Evolutionary conservation across 352 stramenopile species (phyloP).

Genomic region (Phytopythium vexans): DNA sequence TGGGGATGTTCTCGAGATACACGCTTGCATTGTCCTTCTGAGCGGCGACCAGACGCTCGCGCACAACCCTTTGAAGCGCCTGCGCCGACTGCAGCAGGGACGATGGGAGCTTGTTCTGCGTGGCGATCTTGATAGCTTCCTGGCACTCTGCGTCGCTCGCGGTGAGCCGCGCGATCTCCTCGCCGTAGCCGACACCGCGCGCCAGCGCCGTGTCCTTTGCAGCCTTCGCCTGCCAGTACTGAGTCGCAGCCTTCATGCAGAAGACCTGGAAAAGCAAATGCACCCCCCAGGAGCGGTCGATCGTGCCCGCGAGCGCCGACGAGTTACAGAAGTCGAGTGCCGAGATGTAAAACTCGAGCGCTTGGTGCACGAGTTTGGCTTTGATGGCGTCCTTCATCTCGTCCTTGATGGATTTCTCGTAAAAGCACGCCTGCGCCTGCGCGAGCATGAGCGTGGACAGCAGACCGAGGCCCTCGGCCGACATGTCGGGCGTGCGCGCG

Average conservation of each 20-base stretch:
- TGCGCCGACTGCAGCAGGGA: conserved; percentile 53
- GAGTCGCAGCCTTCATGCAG: conserved; percentile 68
- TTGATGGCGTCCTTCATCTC: conserved; percentile 81
- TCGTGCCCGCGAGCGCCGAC: conserved; percentile 34
- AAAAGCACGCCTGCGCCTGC: conserved; percentile 89
- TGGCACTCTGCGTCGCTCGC: conserved; percentile 49
- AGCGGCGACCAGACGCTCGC: conserved; percentile 50
- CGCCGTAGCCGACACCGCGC: conserved; percentile 62
- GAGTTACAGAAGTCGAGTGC: conserved; percentile 60
- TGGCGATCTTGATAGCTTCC: conserved; percentile 55
- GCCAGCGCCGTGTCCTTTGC: conserved; percentile 51
- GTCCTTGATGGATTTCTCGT: conserved; percentile 90
- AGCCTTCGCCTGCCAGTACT: conserved; percentile 77
- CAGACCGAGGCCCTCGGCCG: conserved; percentile 61
- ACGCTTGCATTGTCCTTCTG: conserved; percentile 82
- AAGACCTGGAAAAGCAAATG: conserved; percentile 70
- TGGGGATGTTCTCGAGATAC: conserved; percentile 76
- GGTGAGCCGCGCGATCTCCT: conserved; percentile 68
- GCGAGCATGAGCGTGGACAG: conserved; percentile 75
- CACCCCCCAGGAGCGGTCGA: conserved; percentile 64
- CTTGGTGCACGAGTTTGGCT: conserved; percentile 79
- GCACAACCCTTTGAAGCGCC: conserved; percentile 51
- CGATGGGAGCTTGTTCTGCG: conserved; percentile 56
- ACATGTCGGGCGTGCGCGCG: conserved; percentile 55
- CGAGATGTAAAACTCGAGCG: conserved; percentile 57